Percentiles rank a stretch among this genome's conserved stretches.
Evolutionary conservation across 169 alveolate species (phyloP).

Genomic region (Cryptosporidium ubiquitum): DNA sequence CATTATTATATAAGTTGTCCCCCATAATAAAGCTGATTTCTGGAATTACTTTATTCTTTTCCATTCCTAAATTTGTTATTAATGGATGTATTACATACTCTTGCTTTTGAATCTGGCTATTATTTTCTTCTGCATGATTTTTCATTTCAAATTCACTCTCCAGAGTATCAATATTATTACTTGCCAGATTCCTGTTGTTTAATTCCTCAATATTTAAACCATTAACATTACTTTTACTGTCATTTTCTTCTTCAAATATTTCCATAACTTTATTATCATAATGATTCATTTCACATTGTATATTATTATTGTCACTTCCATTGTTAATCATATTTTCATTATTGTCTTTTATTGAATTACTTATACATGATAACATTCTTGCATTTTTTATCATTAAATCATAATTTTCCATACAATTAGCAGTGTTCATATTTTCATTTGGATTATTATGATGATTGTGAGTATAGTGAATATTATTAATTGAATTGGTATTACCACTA

Average conservation of each 20-base stretch:
- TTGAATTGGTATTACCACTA: neutral
- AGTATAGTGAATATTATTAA: neutral
- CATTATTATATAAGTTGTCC: neutral
- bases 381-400: neutral
- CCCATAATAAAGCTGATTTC: neutral
- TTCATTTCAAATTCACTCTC: neutral
- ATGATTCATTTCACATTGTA: neutral
- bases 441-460: neutral
- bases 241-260: neutral
- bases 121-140: neutral
- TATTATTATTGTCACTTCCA: neutral
- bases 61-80: constrained; percentile 24
- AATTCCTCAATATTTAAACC: neutral
- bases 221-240: neutral
- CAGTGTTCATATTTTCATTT: constrained; percentile 2
- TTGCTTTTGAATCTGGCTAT: neutral
- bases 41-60: neutral
- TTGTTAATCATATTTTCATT: neutral
- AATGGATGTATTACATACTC: constrained; percentile 35
- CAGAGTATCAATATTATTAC: neutral
- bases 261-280: constrained; percentile 1
- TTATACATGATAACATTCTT: neutral
- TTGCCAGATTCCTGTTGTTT: neutral
- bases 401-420: neutral
- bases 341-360: neutral